phyloP scores from a whole-genome alignment of 768 basidiomycete genomes.

The Pulveroboletus frians region DNA sequence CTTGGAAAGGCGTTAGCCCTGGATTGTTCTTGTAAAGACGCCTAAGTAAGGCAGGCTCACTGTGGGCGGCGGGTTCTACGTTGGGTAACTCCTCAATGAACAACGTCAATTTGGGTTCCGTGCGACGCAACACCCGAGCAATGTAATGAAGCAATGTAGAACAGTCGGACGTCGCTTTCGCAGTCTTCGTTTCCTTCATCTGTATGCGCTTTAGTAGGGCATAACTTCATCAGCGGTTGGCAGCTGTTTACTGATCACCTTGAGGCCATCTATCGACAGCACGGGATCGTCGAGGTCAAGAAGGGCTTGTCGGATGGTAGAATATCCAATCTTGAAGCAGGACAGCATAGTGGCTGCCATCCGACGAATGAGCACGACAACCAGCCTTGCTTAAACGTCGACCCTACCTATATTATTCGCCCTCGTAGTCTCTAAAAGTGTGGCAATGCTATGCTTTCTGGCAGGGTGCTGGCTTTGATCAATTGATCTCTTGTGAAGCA shows the following conservation, averaged over 20 bases:
- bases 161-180: slow-evolving; percentile 59
- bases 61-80: slow-evolving; percentile 76
- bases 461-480: too few species aligned
- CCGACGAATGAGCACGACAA: slow-evolving; percentile 2
- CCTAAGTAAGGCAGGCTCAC: slow-evolving; percentile 35
- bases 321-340: slow-evolving; percentile 58
- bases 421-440: slow-evolving; percentile 71
- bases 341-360: slow-evolving; percentile 76
- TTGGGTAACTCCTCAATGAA: slow-evolving; percentile 81
- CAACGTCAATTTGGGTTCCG: slow-evolving; percentile 56
- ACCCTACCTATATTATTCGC: slow-evolving; percentile 77
- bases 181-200: slow-evolving; percentile 82
- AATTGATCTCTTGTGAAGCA: too few species aligned
- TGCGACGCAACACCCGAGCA: slow-evolving; percentile 65
- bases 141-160: slow-evolving; percentile 91
- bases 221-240: slow-evolving; percentile 79
- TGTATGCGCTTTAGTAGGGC: slow-evolving; percentile 25
- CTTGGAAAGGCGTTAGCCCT: slow-evolving; percentile 33
- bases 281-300: slow-evolving; percentile 65
- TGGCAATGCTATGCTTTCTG: slow-evolving; percentile 60
- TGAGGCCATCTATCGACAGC: slow-evolving; percentile 71
- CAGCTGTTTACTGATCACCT: slow-evolving; percentile 64
- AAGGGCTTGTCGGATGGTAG: slow-evolving; percentile 66
- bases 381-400: background rate
- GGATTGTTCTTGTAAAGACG: background rate